Evolutionary conservation across 306 rosid genomes (phyloP), one percentile per base, ranked within the genome.

Genomic region (Benincasa hispida): DNA sequence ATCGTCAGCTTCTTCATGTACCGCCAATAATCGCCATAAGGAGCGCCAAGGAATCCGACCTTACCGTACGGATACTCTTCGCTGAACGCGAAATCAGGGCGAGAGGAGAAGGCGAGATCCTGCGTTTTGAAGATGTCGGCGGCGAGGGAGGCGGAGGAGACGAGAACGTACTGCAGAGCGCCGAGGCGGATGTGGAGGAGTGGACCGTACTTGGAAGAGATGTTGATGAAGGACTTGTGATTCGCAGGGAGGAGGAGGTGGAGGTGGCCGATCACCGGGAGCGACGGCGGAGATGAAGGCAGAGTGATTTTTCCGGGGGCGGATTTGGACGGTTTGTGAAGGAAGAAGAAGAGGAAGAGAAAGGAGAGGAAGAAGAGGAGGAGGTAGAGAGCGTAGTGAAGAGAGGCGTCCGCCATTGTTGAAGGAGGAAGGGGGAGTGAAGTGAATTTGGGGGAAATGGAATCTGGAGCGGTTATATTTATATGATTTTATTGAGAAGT

Each of bases 11-110:
- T 88, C 86, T 87, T 92, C 90, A 88, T 87, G 83, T 88, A 92
- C 59, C 88, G 86, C 97, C 97, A 92, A 37, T 79, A 88, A 10
- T 88, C 90, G 63, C 93, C 97, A 50, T 88, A 92, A 0, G 97
- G 92, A 0, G 96, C 84, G 6, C 86, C 79, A 1, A 84, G 63
- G 68, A 90, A 89, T 57, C 87, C 95, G 4, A 89, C 79, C 0
- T 88, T 84, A 1, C 92, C 91, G 55, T 91, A 91, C 13, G 92
- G 85, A 13, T 89, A 69, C 65, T 83, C 86, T 82, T 92, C 88
- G 42, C 84, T 77, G 14, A 88, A 79, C 2, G 84, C 70, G 56
- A 62, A 88, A 19, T n/a, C 65, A 5, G 91, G 93, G 1, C 93
- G 87, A 79, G 86, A 75, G 17, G 84, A 81, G 85, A 90, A 92